Conservation (phyloP, 352 stramenopile species). For the Phytophthora capsici region DNA sequence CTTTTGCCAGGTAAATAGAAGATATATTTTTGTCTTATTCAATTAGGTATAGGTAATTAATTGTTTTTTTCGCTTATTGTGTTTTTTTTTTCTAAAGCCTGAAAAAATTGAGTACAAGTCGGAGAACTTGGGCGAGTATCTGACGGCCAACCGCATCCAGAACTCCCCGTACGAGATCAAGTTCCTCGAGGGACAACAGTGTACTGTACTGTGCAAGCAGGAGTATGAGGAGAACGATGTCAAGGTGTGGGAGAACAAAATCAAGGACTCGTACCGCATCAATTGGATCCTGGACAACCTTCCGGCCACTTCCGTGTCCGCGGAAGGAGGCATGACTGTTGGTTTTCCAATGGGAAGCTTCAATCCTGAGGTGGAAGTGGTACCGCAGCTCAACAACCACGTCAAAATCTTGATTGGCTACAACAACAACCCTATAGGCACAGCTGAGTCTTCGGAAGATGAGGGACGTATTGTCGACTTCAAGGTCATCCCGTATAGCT, state of each 20-base stretch:
- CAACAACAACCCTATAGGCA: slow-evolving; percentile 88
- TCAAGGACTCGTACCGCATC: slow-evolving; percentile 97
- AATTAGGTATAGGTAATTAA: slow-evolving; percentile 3
- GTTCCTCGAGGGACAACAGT: slow-evolving; percentile 81
- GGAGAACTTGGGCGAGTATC: slow-evolving; percentile 99
- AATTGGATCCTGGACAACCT: slow-evolving; percentile 99
- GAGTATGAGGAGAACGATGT: slow-evolving; percentile 94
- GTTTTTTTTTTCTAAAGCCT: slow-evolving; percentile 54
- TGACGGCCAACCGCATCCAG: slow-evolving; percentile 99
- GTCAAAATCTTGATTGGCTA: slow-evolving; percentile 99
- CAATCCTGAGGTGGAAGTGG: slow-evolving; percentile 91
- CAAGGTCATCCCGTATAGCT: slow-evolving; percentile 96
- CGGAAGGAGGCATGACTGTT: slow-evolving; percentile 72
- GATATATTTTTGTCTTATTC: neutral
- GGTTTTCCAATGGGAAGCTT: slow-evolving; percentile 91
- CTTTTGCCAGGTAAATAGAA: slow-evolving; percentile 88
- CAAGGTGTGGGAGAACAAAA: slow-evolving; percentile 92
- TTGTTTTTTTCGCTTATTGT: neutral
- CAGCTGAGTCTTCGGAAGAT: slow-evolving; percentile 56
- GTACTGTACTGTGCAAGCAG: slow-evolving; percentile 75
- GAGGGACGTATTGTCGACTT: slow-evolving; percentile 99
- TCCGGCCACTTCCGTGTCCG: slow-evolving; percentile 81
- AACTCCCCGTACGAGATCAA: slow-evolving; percentile 98
- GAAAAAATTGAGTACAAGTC: slow-evolving; percentile 95
- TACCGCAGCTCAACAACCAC: slow-evolving; percentile 98